A percentile compares a stretch with the other conserved stretches of the same genome.
phyloP scores from a whole-genome alignment of 805 yeast species.

The Candida boidinii region DNA sequence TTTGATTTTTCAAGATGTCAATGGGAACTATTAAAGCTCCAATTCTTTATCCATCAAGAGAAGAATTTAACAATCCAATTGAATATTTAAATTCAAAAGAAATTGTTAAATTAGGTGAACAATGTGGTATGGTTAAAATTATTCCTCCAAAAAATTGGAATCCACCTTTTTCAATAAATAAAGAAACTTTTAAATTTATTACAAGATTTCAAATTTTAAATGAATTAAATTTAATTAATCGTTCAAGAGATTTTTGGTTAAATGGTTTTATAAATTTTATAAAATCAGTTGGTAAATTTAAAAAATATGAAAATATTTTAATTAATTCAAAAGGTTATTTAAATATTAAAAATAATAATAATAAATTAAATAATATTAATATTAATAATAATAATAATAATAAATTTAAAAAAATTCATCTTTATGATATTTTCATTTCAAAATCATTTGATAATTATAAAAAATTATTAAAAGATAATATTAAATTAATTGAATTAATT shows the following conservation, averaged over 20 bases:
- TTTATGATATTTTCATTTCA: slow-evolving; percentile 22
- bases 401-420: slow-evolving; percentile 13
- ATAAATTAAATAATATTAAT: slow-evolving; percentile 1
- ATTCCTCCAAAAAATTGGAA: slow-evolving; percentile 45
- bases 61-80: slow-evolving; percentile 43
- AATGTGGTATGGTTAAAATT: slow-evolving; percentile 44
- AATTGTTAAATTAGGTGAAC: slow-evolving; percentile 31
- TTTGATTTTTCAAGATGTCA: too few species aligned
- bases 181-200: slow-evolving; percentile 47
- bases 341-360: slow-evolving; percentile 11
- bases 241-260: slow-evolving; percentile 55
- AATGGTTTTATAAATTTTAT: slow-evolving; percentile 53
- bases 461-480: slow-evolving; percentile 5
- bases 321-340: too few species aligned
- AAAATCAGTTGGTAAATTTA: slow-evolving; percentile 32
- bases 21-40: slow-evolving; percentile 40
- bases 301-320: slow-evolving; percentile 9
- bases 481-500: slow-evolving; percentile 9
- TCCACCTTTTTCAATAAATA: slow-evolving; percentile 49
- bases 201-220: slow-evolving; percentile 61
- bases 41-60: slow-evolving; percentile 32
- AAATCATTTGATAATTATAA: slow-evolving; percentile 3
- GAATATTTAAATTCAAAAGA: slow-evolving; percentile 34
- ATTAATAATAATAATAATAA: slow-evolving; percentile 6
- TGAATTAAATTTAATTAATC: slow-evolving; percentile 53